These are phyloP conservation scores for Tricholoma terreum DNA, from an alignment of 768 basidiomycete genomes.

Conservation along the genomic window DNA sequence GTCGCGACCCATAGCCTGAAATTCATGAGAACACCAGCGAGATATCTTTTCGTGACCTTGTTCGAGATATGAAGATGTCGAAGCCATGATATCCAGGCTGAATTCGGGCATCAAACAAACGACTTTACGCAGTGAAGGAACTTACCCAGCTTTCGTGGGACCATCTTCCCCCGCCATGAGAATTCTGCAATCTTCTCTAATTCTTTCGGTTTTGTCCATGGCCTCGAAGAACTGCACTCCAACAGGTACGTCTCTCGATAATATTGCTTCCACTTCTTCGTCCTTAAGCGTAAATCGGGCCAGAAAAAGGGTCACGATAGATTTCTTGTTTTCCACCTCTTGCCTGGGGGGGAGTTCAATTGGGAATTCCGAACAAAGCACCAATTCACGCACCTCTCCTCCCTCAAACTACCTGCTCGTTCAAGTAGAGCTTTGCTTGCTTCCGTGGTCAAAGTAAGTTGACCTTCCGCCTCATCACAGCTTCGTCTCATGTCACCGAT, in stretches of 20 bases:
- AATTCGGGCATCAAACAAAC: not conserved
- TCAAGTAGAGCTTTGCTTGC: slow-evolving; percentile 79
- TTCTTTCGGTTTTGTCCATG: slow-evolving; percentile 82
- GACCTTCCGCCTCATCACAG: slow-evolving; percentile 81
- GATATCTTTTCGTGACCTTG: slow-evolving; percentile 87
- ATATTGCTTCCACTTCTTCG: slow-evolving; percentile 69
- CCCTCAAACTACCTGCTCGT: slow-evolving; percentile 71
- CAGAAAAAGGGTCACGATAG: slow-evolving; percentile 78
- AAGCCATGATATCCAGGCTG: slow-evolving; percentile 86
- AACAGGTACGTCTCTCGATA: slow-evolving; percentile 75
- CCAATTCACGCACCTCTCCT: slow-evolving; percentile 55
- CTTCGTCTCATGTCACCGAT: slow-evolving; percentile 75
- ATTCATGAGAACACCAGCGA: slow-evolving; percentile 83
- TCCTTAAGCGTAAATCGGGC: slow-evolving; percentile 79
- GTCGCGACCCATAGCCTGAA: slow-evolving; percentile 74
- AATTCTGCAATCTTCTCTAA: slow-evolving; percentile 81
- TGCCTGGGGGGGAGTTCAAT: slow-evolving; percentile 40
- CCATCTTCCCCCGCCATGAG: slow-evolving; percentile 85
- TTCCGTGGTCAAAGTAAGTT: slow-evolving; percentile 70
- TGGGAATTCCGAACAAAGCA: not conserved
- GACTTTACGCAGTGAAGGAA: not conserved
- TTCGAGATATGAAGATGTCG: slow-evolving; percentile 80
- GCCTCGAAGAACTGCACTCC: slow-evolving; percentile 75
- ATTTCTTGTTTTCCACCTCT: slow-evolving; percentile 65
- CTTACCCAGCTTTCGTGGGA: slow-evolving; percentile 72